Conservation (phyloP, 1,139 yeast species). For the Tardiomyces blankii region DNA sequence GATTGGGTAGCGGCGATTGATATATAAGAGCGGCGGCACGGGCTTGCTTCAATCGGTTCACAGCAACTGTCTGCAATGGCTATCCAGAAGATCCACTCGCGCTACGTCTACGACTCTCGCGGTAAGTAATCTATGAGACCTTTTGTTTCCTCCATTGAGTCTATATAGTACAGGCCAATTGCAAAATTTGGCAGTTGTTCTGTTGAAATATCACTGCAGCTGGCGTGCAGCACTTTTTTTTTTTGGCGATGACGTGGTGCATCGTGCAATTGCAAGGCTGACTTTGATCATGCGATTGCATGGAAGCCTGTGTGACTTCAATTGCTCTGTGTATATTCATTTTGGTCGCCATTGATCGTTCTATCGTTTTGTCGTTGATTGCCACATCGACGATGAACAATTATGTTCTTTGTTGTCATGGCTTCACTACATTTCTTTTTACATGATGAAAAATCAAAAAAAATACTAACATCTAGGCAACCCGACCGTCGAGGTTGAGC, state of each 20-base stretch:
- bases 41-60: too few relatives aligned
- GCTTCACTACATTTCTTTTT: too few relatives aligned
- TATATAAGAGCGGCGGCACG: too few relatives aligned
- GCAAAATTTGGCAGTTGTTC: too few relatives aligned
- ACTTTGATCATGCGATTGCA: neutral
- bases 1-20: neutral
- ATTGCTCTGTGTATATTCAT: too few relatives aligned
- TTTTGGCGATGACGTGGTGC: neutral
- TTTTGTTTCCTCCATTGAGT: too few relatives aligned
- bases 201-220: neutral
- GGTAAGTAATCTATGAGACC: constrained; percentile 39
- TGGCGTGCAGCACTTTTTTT: neutral
- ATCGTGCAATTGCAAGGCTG: neutral
- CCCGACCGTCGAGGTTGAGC: constrained; percentile 94
- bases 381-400: too few relatives aligned
- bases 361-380: too few relatives aligned
- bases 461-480: constrained; percentile 28
- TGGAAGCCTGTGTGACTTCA: neutral
- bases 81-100: constrained; percentile 64
- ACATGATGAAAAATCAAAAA: too few relatives aligned
- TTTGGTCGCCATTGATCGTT: too few relatives aligned
- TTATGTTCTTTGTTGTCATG: too few relatives aligned
- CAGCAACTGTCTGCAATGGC: constrained; percentile 30
- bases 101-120: constrained; percentile 95
- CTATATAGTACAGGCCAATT: too few relatives aligned